phyloP scores from a whole-genome alignment of 306 rosid genomes.

The Neltuma alba region DNA sequence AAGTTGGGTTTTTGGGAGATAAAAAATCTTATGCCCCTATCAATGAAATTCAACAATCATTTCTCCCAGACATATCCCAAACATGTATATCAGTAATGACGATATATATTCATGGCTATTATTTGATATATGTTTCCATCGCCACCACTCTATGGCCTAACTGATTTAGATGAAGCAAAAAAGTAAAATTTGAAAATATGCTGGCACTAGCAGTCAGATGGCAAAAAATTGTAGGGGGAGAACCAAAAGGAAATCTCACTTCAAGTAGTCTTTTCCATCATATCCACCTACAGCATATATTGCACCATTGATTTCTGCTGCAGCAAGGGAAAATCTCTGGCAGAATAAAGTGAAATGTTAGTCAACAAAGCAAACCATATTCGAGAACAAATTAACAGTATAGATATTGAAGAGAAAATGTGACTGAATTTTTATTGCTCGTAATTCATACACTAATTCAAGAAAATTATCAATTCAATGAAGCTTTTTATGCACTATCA shows the following conservation, averaged over 20 bases:
- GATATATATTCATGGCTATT: not conserved
- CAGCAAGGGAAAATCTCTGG: not conserved
- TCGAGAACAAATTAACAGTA: conserved; percentile 2
- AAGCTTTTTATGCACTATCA: not conserved
- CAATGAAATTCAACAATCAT: not conserved
- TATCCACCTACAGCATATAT: too few species aligned
- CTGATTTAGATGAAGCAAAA: not conserved
- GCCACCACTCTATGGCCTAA: not conserved
- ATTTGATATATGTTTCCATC: not conserved
- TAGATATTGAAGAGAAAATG: not conserved
- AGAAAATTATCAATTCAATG: not conserved
- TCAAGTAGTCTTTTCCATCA: not conserved
- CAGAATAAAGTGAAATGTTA: not conserved
- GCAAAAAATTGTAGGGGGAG: not conserved
- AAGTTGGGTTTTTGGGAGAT: not conserved
- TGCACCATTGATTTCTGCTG: too few species aligned
- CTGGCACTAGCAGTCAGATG: not conserved
- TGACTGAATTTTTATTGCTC: not conserved
- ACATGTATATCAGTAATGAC: not conserved
- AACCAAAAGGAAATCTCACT: not conserved
- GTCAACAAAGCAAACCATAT: conserved; percentile 8
- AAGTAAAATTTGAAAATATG: not conserved
- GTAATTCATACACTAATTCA: not conserved
- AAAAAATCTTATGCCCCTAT: not conserved
- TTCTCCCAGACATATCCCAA: not conserved